A percentile compares a stretch with the other conserved stretches of the same genome.
phyloP scores from a whole-genome alignment of 2,329 filamentous ascomycete species.

The Aspergillus pseudoterreus region DNA sequence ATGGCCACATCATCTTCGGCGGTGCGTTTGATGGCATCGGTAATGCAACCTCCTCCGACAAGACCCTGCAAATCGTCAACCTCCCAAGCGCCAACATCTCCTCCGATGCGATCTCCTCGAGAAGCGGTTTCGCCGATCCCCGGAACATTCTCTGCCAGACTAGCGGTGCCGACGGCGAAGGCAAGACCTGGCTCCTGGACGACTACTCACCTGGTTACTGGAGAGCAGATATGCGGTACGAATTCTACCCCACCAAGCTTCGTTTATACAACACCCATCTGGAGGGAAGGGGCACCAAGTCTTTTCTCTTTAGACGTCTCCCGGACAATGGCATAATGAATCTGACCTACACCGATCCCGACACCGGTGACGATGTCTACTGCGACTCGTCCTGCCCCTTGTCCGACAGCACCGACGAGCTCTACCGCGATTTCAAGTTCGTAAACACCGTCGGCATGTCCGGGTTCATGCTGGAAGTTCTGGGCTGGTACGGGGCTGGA shows the following conservation, averaged over 20 bases:
- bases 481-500: slow-evolving; percentile 79
- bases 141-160: slow-evolving; percentile 79
- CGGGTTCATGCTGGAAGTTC: slow-evolving; percentile 78
- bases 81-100: slow-evolving; percentile 73
- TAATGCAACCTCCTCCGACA: slow-evolving; percentile 63
- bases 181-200: slow-evolving; percentile 76
- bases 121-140: slow-evolving; percentile 69
- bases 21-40: slow-evolving; percentile 85
- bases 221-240: slow-evolving; percentile 77
- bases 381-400: slow-evolving; percentile 87
- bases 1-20: slow-evolving; percentile 86
- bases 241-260: slow-evolving; percentile 81
- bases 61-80: slow-evolving; percentile 74
- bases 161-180: slow-evolving; percentile 61
- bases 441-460: slow-evolving; percentile 87
- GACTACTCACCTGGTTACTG: slow-evolving; percentile 76
- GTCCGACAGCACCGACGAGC: slow-evolving; percentile 61
- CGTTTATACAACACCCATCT: slow-evolving; percentile 83
- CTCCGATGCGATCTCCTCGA: slow-evolving; percentile 57
- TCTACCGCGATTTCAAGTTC: slow-evolving; percentile 87
- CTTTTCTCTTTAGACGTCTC: slow-evolving; percentile 79
- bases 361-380: slow-evolving; percentile 60
- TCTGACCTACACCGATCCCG: slow-evolving; percentile 80
- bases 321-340: slow-evolving; percentile 94
- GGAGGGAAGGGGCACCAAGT: slow-evolving; percentile 80